Conservation (phyloP, 176 grass and related monocot genomes). For the Saccharum officinarum region DNA sequence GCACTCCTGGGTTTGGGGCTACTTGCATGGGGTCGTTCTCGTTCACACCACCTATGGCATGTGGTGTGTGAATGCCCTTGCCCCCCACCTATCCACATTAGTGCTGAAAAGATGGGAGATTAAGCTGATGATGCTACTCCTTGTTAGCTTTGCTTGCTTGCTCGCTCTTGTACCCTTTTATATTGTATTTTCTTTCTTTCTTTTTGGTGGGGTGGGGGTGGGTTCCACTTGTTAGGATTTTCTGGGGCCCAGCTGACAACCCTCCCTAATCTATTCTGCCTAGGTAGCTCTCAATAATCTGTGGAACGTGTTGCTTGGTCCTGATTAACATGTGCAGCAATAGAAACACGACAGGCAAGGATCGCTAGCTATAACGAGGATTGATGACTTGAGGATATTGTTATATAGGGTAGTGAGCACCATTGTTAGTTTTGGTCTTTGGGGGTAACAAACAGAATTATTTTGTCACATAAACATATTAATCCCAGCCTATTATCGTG, state of each 20-base stretch:
- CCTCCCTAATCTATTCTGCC: neutral
- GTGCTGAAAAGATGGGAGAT: neutral
- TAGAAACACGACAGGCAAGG: neutral
- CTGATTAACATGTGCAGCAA: neutral
- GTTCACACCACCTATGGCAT: neutral
- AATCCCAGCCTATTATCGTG: neutral
- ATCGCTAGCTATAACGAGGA: neutral
- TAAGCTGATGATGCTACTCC: neutral
- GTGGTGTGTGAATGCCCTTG: conserved; percentile 20
- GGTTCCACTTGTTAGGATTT: neutral
- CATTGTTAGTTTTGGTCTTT: neutral
- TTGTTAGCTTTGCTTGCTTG: neutral
- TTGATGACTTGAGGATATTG: neutral
- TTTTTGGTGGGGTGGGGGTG: no score
- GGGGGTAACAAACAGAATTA: neutral
- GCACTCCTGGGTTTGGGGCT: conserved; percentile 6
- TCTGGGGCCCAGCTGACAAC: neutral
- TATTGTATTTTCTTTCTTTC: no score
- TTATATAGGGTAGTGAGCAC: neutral
- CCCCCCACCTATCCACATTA: neutral
- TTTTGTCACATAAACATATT: neutral
- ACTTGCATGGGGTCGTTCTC: conserved; percentile 4
- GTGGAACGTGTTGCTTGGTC: neutral
- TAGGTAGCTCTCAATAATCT: neutral
- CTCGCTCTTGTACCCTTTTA: neutral